phyloP scores from a whole-genome alignment of 2,329 filamentous ascomycete species.

The Tolypocladium tundrense region DNA sequence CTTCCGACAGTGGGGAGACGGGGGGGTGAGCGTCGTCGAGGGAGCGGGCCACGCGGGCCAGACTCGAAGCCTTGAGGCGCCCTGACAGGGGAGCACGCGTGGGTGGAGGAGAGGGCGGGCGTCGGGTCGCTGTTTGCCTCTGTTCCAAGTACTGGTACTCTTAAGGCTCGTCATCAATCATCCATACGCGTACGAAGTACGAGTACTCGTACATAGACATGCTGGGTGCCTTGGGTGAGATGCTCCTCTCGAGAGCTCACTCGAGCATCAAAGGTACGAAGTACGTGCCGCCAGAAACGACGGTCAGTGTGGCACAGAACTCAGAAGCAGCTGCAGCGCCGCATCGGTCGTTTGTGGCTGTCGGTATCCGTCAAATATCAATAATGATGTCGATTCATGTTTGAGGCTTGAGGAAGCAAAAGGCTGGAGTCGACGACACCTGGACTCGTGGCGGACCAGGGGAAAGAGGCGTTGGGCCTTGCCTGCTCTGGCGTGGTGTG shows the following conservation, averaged over 20 bases:
- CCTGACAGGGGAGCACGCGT: not conserved
- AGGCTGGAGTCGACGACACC: not conserved
- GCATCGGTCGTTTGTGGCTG: not conserved
- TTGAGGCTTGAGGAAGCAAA: not conserved
- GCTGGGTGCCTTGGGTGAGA: not conserved
- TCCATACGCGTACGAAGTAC: not conserved
- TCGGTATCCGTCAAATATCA: not conserved
- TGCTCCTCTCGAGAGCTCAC: not conserved
- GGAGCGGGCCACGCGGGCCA: not conserved
- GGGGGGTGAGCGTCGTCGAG: not conserved
- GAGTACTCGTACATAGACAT: not conserved
- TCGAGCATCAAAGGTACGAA: not conserved
- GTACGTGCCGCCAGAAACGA: no score
- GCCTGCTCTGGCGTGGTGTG: not conserved
- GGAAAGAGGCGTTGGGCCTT: not conserved
- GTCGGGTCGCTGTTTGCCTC: not conserved
- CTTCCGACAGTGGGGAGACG: not conserved
- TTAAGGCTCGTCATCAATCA: no score
- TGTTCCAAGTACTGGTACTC: not conserved
- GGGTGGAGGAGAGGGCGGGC: not conserved
- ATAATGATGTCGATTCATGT: not conserved
- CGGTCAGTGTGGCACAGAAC: not conserved
- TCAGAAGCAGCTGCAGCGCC: not conserved
- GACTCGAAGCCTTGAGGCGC: not conserved
- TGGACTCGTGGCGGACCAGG: not conserved